Base-by-base conservation (phyloP, 2,329 filamentous ascomycete species). In the Trichophyton mentagrophytes region DNA sequence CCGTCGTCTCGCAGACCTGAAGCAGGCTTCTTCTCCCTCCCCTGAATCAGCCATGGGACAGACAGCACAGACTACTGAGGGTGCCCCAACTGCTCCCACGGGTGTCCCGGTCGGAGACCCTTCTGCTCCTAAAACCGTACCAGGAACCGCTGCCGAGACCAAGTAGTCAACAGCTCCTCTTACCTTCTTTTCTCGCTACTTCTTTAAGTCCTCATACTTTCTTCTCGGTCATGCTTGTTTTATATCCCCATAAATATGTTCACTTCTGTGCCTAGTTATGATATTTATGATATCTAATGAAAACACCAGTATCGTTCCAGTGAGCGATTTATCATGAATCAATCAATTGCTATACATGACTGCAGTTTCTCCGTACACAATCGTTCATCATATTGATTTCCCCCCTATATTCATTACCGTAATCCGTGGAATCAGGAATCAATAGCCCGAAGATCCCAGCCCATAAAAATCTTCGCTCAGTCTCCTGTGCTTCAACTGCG, bases 1-100 rank as follows among this genome's bases (percentile, higher is more conserved):
- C 36, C 82, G 87, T 65, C 85, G 93, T 67, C 80, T 99, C 60
- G 92, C 92, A 57, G 85, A 95, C 66, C 75, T 99, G 66, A 96
- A 96, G 86, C 85, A 69, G 55, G 75, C 75, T 55, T 79, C 27
- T 38, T 75, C 75, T 55, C 79, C 27, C 2, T 66, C 71, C 57
- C 42, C 64, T 7, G 69, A 74, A 60, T 62, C 67, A n/a, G 73
- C 66, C 4, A 70, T 70, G 0, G 60, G 57, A 53, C 77, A 76
- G 69, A 74, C 74, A 4, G 71, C 70, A 11, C 77, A 77, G 62
- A 68, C 64, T 58, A 56, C 61, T 20, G 47, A 62, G 58, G 61
- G 40, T 59, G 62, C 62, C 44, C 61, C 61, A 53, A 63, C 62
- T 47, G 64, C 63, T 36, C 65, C 66, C n/a, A 64, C 62, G 3